Conservation (phyloP, 202 grass and related monocot genomes). For the Elaeis oleifera region DNA sequence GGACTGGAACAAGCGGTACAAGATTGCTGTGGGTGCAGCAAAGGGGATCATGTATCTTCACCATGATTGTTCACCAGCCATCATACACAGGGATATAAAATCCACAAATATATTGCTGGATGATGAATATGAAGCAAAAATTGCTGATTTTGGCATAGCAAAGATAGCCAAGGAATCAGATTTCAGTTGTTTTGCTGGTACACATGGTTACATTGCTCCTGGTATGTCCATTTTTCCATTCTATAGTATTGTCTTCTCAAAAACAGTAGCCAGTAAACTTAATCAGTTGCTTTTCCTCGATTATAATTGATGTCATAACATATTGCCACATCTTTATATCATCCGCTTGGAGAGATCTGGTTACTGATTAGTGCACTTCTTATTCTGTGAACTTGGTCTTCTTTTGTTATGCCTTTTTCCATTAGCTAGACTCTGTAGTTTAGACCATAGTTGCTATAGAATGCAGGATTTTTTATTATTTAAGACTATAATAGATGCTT, state of each 20-base stretch:
- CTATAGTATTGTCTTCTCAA: background rate
- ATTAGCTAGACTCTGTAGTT: no score
- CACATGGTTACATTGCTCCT: conserved; percentile 18
- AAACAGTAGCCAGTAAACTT: no score
- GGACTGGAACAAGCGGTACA: conserved; percentile 8
- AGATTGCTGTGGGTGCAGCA: conserved; percentile 14
- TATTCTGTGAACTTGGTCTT: no score
- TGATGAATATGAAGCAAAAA: background rate
- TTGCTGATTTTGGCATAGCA: conserved; percentile 18
- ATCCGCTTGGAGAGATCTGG: no score
- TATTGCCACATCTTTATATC: no score
- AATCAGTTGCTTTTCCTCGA: no score
- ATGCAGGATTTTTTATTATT: no score
- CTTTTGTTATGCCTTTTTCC: no score
- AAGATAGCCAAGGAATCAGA: background rate
- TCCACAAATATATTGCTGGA: conserved; percentile 21
- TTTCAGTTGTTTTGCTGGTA: conserved; percentile 1
- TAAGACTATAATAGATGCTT: no score
- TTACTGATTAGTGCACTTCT: no score
- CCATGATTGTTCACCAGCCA: conserved; percentile 8
- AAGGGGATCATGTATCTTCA: conserved; percentile 16
- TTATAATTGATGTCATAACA: no score
- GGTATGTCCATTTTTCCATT: background rate
- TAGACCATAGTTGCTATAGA: no score
- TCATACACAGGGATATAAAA: conserved; percentile 21